phyloP scores from a whole-genome alignment of 2,329 filamentous ascomycete genomes.

The Alternaria infectoria region DNA sequence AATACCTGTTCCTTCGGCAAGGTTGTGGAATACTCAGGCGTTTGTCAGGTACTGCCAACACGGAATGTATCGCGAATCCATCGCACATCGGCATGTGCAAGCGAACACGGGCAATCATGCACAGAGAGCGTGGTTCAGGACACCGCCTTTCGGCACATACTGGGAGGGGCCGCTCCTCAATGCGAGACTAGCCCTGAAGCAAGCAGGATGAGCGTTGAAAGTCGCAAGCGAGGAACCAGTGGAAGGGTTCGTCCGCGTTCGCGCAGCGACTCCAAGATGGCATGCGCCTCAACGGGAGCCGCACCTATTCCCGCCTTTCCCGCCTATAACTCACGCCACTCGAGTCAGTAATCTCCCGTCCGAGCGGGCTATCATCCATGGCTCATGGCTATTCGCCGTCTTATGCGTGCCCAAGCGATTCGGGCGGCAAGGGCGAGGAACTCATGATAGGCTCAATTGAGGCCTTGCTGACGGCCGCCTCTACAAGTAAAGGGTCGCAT shows the following conservation, averaged over 20 bases:
- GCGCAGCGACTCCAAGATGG: background rate
- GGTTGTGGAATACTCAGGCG: background rate
- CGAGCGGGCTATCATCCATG: background rate
- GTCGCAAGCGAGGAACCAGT: slow-evolving; percentile 1
- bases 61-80: background rate
- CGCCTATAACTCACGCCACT: background rate
- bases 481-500: background rate
- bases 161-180: background rate
- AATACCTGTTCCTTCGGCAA: background rate
- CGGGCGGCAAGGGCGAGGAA: background rate
- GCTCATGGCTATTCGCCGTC: background rate
- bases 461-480: background rate
- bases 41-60: background rate
- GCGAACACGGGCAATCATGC: background rate
- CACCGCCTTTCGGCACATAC: background rate
- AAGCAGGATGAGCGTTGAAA: background rate
- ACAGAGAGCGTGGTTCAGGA: background rate
- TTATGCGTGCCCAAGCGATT: background rate
- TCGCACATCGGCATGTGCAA: background rate
- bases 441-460: background rate
- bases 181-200: background rate
- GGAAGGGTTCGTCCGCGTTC: background rate
- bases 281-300: background rate
- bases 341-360: background rate
- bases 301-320: background rate